Evolutionary conservation across 2,329 filamentous ascomycete genomes (phyloP).

Genomic region (Stagonosporopsis tanaceti): DNA sequence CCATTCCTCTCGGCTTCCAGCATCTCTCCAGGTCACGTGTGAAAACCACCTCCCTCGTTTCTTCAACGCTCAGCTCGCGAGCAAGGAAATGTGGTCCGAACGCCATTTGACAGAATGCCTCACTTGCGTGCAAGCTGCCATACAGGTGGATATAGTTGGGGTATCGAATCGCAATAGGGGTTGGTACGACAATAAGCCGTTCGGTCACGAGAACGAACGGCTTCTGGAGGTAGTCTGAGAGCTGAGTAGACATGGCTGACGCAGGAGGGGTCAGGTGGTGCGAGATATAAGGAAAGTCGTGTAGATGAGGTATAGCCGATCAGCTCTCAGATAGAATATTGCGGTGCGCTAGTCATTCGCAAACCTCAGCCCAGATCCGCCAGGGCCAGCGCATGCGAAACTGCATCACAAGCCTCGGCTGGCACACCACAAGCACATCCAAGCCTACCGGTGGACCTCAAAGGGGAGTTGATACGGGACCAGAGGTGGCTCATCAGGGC

Average conservation of each 20-base stretch:
- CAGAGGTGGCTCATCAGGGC: slow-evolving; percentile 10
- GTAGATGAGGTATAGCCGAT: not conserved
- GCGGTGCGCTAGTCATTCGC: not conserved
- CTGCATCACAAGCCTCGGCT: slow-evolving; percentile 4
- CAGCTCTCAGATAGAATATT: not conserved
- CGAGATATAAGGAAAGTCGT: not conserved
- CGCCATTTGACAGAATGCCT: slow-evolving; percentile 22
- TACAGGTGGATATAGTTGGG: slow-evolving; percentile 16
- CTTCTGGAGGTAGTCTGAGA: slow-evolving; percentile 7
- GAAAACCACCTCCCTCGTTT: slow-evolving; percentile 18
- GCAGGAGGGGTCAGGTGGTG: not conserved
- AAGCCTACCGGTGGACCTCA: slow-evolving; percentile 1
- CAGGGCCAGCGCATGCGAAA: not conserved
- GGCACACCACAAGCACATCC: slow-evolving; percentile 1
- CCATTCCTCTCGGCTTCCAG: slow-evolving; percentile 23
- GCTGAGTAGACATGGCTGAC: slow-evolving; percentile 6
- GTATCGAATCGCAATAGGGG: slow-evolving; percentile 16
- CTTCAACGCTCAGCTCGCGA: slow-evolving; percentile 15
- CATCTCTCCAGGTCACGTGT: slow-evolving; percentile 24
- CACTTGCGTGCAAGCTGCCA: slow-evolving; percentile 18
- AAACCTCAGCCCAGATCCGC: not conserved
- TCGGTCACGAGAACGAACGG: slow-evolving; percentile 18
- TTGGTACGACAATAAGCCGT: slow-evolving; percentile 22
- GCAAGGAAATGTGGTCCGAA: slow-evolving; percentile 20
- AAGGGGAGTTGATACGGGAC: not conserved